Conservation (phyloP, 2,329 filamentous ascomycete species). For the Fusarium sp. region DNA sequence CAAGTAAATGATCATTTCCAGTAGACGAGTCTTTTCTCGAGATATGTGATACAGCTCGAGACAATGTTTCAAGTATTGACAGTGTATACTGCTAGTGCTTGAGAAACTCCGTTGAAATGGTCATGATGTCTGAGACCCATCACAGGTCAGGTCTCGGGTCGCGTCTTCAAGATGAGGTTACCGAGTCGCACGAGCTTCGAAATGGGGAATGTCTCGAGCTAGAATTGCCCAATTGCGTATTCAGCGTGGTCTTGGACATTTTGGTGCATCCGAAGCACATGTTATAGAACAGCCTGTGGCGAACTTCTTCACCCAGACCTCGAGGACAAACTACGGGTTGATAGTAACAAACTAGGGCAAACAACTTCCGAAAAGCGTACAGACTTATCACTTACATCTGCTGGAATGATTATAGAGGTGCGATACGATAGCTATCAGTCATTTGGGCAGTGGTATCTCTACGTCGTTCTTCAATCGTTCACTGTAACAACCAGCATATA, state of each 20-base stretch:
- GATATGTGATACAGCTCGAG: slow-evolving; percentile 1
- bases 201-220: slow-evolving; percentile 25
- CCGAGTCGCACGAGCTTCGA: slow-evolving; percentile 18
- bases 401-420: background rate
- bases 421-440: background rate
- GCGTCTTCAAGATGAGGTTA: slow-evolving; percentile 10
- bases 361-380: no score
- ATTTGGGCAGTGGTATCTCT: background rate
- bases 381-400: no score
- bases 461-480: background rate
- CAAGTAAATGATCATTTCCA: background rate
- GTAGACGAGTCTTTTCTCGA: background rate
- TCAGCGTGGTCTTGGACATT: background rate
- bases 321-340: background rate
- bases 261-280: background rate
- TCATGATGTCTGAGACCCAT: slow-evolving; percentile 5
- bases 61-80: slow-evolving; percentile 10
- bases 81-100: background rate
- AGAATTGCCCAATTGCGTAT: slow-evolving; percentile 10
- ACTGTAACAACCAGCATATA: background rate
- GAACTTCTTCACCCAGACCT: background rate
- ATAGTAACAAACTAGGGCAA: background rate
- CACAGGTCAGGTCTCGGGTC: slow-evolving; percentile 22
- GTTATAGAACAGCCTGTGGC: background rate
- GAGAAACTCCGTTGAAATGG: background rate